Conservation (phyloP, 2,329 filamentous ascomycete genomes). For the Cordyceps sp. region DNA sequence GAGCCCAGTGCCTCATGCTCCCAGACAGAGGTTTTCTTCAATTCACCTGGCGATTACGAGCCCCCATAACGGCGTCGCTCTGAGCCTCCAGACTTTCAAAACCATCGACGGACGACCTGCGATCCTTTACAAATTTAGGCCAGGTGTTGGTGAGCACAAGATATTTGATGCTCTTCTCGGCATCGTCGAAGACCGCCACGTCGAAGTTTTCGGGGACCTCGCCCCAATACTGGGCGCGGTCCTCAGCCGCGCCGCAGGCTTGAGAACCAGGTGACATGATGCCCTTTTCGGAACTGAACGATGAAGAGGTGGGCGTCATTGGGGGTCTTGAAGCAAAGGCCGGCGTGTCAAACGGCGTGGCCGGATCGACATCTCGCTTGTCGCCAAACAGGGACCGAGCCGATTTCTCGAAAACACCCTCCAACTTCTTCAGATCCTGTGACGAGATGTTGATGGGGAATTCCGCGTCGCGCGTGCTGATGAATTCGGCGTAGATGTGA, state of each 20-base stretch:
- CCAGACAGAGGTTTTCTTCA: too few species aligned
- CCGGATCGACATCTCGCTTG: constrained; percentile 5
- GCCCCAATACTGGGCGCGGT: constrained; percentile 16
- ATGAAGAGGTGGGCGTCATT: background rate
- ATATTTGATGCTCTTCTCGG: constrained; percentile 45
- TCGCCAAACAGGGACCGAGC: constrained; percentile 25
- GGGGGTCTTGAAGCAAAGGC: too few species aligned
- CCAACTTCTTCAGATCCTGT: constrained; percentile 30
- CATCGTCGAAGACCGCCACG: constrained; percentile 37
- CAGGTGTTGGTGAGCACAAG: constrained; percentile 54
- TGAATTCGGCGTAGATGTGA: constrained; percentile 42
- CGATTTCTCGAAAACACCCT: constrained; percentile 36
- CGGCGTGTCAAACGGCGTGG: constrained; percentile 1
- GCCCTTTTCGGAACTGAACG: background rate
- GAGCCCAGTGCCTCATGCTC: too few species aligned
- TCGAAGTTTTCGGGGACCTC: constrained; percentile 31
- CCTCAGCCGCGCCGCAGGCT: background rate
- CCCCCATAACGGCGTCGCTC: too few species aligned
- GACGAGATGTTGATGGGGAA: constrained; percentile 51
- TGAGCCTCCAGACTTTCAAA: too few species aligned
- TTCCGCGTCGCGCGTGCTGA: constrained; percentile 40
- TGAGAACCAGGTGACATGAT: too few species aligned
- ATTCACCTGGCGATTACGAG: too few species aligned
- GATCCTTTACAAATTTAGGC: constrained; percentile 34
- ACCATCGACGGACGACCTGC: too few species aligned